Conservation (phyloP, 2,329 filamentous ascomycete species). For the Neoscytalidium dimidiatum region DNA sequence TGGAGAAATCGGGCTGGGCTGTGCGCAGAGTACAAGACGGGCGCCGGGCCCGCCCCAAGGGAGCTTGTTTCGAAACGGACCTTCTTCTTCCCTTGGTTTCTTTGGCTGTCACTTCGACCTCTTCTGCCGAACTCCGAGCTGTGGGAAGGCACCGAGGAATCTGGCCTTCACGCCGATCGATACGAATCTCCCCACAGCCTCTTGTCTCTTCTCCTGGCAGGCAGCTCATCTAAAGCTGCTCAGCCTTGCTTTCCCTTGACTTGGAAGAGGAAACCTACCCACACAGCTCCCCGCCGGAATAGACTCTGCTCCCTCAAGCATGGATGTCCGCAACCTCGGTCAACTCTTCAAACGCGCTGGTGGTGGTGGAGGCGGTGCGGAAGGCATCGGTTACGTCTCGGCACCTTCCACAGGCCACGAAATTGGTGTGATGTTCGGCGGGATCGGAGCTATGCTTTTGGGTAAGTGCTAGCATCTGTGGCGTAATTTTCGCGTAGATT, state of each 20-base stretch:
- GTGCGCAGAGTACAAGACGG: not conserved
- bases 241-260: no score
- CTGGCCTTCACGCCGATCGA: not conserved
- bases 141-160: not conserved
- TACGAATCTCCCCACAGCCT: no score
- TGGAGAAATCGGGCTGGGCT: not conserved
- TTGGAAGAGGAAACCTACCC: no score
- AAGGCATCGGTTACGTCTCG: conserved; percentile 9
- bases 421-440: conserved; percentile 25
- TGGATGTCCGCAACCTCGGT: conserved; percentile 9
- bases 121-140: not conserved
- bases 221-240: no score
- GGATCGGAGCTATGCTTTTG: conserved; percentile 22
- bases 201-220: no score
- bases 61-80: conserved; percentile 7
- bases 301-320: no score
- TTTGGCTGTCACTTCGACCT: not conserved
- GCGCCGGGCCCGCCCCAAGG: not conserved
- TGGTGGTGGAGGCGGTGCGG: not conserved
- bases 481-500: no score
- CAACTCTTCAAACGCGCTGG: conserved; percentile 4
- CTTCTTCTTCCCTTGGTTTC: not conserved
- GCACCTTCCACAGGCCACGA: conserved; percentile 25
- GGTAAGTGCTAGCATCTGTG: conserved; percentile 20
- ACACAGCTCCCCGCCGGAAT: no score